phyloP scores from a whole-genome alignment of 371 early-diverging fungal genomes.

The Rhizopus microsporus region DNA sequence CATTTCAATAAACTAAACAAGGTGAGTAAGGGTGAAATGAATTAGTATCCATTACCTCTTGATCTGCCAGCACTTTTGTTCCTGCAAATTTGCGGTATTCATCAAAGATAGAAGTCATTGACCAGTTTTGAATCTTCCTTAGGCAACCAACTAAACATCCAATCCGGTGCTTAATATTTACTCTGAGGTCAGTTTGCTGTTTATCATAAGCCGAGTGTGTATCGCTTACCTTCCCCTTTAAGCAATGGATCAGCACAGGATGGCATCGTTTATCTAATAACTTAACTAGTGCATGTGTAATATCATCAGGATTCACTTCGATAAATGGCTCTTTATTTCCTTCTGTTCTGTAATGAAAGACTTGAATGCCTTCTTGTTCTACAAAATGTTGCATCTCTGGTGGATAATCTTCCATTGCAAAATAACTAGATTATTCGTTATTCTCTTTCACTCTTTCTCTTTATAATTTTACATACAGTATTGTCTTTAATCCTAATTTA shows the following conservation, averaged over 20 bases:
- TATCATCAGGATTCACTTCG: slow-evolving; percentile 81
- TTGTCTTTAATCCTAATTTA: slow-evolving; percentile 73
- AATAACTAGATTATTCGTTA: slow-evolving; percentile 47
- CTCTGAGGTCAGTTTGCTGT: background rate
- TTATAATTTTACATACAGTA: slow-evolving; percentile 56
- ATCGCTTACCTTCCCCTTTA: slow-evolving; percentile 82
- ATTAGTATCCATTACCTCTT: slow-evolving; percentile 66
- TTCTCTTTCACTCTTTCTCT: background rate
- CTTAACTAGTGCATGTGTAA: slow-evolving; percentile 76
- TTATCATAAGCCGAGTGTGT: background rate
- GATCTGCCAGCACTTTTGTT: slow-evolving; percentile 89
- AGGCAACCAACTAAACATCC: slow-evolving; percentile 95
- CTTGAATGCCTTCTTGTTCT: slow-evolving; percentile 68
- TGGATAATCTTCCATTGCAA: slow-evolving; percentile 81
- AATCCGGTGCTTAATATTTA: slow-evolving; percentile 68
- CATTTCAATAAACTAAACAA: slow-evolving; percentile 70
- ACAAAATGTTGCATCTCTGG: slow-evolving; percentile 80
- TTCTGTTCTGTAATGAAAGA: slow-evolving; percentile 77
- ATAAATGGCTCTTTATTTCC: slow-evolving; percentile 95
- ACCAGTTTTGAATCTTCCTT: slow-evolving; percentile 92
- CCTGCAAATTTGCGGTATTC: slow-evolving; percentile 94
- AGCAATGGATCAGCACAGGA: slow-evolving; percentile 89
- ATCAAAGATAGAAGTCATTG: slow-evolving; percentile 94
- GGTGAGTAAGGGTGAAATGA: background rate
- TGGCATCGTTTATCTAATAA: slow-evolving; percentile 79